These are phyloP conservation scores for Fusarium protoensiforme DNA, from an alignment of 2,329 filamentous ascomycete genomes.

Conservation along the genomic window DNA sequence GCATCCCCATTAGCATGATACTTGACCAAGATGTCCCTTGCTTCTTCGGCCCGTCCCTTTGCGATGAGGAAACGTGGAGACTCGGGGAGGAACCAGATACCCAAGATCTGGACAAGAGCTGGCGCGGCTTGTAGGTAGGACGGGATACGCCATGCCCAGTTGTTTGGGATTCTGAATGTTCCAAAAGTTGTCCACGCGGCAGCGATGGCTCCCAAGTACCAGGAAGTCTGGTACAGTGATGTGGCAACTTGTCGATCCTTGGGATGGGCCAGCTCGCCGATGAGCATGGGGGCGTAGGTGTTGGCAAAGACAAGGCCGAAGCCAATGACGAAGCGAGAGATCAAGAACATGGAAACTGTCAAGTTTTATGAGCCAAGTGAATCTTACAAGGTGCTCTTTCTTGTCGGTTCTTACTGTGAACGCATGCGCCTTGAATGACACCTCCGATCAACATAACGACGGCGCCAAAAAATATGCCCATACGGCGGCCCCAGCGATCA, in stretches of 20 bases:
- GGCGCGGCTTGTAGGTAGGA: slow-evolving; percentile 38
- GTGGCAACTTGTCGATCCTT: slow-evolving; percentile 64
- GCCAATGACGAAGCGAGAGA: slow-evolving; percentile 63
- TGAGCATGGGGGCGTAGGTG: slow-evolving; percentile 61
- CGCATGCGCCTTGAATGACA: slow-evolving; percentile 15
- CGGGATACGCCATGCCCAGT: slow-evolving; percentile 49
- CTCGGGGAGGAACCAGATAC: slow-evolving; percentile 66
- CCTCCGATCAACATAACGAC: slow-evolving; percentile 53
- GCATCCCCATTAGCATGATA: slow-evolving; percentile 13
- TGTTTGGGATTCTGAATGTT: slow-evolving; percentile 44
- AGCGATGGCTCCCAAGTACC: slow-evolving; percentile 57
- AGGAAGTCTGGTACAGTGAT: slow-evolving; percentile 62
- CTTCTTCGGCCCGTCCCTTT: slow-evolving; percentile 50
- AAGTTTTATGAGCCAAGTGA: background rate
- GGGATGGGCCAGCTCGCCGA: slow-evolving; percentile 65
- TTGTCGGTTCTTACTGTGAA: slow-evolving; percentile 45
- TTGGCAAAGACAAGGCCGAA: slow-evolving; percentile 64
- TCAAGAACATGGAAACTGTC: slow-evolving; percentile 62
- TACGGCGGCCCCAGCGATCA: slow-evolving; percentile 42
- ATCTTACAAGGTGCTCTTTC: background rate
- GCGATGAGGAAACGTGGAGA: slow-evolving; percentile 69
- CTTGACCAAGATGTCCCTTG: slow-evolving; percentile 32
- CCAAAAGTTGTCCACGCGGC: slow-evolving; percentile 57
- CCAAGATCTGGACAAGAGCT: slow-evolving; percentile 23
- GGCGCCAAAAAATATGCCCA: slow-evolving; percentile 43